phyloP scores from a whole-genome alignment of 1,139 yeast genomes.

The Magnusiomyces clavatus region DNA sequence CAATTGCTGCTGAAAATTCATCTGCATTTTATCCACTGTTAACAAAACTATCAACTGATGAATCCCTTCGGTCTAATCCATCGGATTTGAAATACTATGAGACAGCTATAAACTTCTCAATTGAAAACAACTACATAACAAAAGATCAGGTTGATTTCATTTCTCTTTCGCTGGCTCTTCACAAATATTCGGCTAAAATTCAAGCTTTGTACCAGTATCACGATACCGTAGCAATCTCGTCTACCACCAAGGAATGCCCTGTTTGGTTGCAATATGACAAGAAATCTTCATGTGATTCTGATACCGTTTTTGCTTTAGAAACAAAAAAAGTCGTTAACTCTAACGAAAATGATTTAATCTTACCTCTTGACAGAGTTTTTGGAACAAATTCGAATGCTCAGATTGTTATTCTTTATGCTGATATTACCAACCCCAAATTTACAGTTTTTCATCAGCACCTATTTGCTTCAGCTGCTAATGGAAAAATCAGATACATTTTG shows the following conservation, averaged over 20 bases:
- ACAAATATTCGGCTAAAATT: slow-evolving; percentile 52
- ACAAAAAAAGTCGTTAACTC: slow-evolving; percentile 25
- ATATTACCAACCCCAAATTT: slow-evolving; percentile 39
- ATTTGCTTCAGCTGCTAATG: slow-evolving; percentile 50
- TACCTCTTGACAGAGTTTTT: slow-evolving; percentile 51
- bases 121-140: slow-evolving; percentile 22
- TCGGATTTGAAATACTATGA: too few relatives aligned
- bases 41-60: slow-evolving; percentile 33
- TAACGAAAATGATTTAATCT: slow-evolving; percentile 21
- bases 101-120: slow-evolving; percentile 32
- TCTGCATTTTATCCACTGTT: slow-evolving; percentile 44
- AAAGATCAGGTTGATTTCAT: slow-evolving; percentile 31
- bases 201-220: slow-evolving; percentile 56
- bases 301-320: slow-evolving; percentile 62
- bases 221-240: slow-evolving; percentile 25
- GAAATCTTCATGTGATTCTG: slow-evolving; percentile 51
- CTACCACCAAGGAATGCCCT: slow-evolving; percentile 22
- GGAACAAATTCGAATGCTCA: slow-evolving; percentile 41
- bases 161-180: slow-evolving; percentile 47
- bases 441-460: slow-evolving; percentile 51
- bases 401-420: slow-evolving; percentile 43
- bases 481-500: slow-evolving; percentile 69
- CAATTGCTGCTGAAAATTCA: slow-evolving; percentile 44
- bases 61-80: background rate
- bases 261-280: slow-evolving; percentile 49